Conservation (phyloP, 2,329 filamentous ascomycete genomes). For the Diaporthe sp. region DNA sequence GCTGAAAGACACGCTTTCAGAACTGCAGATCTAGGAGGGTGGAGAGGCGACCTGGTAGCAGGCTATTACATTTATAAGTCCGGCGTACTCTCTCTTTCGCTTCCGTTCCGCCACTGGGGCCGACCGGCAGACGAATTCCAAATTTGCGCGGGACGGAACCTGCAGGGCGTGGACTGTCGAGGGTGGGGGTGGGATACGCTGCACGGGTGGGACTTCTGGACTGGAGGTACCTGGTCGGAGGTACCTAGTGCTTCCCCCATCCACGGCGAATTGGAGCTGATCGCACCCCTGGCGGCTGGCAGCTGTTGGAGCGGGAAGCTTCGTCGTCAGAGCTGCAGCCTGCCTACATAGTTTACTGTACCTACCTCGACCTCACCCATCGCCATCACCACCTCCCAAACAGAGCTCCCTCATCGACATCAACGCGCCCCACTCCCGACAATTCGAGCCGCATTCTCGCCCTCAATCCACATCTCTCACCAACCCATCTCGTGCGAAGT, state of each 20-base stretch:
- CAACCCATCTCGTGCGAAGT: not conserved
- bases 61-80: not conserved
- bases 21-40: not conserved
- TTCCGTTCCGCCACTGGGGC: conserved; percentile 19
- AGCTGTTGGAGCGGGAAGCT: conserved; percentile 34
- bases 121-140: conserved; percentile 28
- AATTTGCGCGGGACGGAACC: conserved; percentile 29
- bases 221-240: not conserved
- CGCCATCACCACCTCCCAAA: conserved; percentile 25
- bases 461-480: not conserved
- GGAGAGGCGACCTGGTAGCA: not conserved
- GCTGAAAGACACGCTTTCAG: not conserved
- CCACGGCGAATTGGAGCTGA: conserved; percentile 36
- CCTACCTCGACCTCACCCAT: conserved; percentile 11
- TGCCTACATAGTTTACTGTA: conserved; percentile 35
- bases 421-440: conserved; percentile 32
- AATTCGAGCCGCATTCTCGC: not conserved
- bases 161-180: conserved; percentile 2
- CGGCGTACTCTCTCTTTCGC: conserved; percentile 4
- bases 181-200: not conserved
- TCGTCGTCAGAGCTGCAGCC: conserved; percentile 44
- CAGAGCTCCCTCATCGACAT: conserved; percentile 31
- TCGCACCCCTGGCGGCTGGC: conserved; percentile 17
- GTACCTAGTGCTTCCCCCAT: not conserved
- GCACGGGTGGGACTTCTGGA: not conserved